These are phyloP conservation scores for Phoenix dactylifera DNA, from an alignment of 176 grass and related monocot species.

Conservation along the genomic window DNA sequence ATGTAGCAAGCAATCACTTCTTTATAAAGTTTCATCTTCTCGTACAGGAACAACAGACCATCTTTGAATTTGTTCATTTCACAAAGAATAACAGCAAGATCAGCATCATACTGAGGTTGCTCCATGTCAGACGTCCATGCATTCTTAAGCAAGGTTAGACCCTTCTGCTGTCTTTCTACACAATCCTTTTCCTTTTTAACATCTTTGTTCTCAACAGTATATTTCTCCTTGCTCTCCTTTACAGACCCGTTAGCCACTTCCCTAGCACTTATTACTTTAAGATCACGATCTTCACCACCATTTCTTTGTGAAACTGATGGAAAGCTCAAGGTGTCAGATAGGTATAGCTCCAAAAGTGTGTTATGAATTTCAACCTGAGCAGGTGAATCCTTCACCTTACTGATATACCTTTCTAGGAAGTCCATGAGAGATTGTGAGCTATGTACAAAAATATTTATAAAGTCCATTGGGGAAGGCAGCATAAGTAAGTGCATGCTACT, in stretches of 20 bases:
- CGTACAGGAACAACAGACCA: conserved; percentile 87
- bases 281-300: conserved; percentile 33
- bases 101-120: conserved; percentile 77
- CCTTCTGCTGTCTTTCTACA: conserved; percentile 66
- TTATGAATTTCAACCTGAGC: conserved; percentile 93
- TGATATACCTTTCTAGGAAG: conserved; percentile 89
- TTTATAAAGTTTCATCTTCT: conserved; percentile 92
- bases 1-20: conserved; percentile 96
- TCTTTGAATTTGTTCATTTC: conserved; percentile 85
- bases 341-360: conserved; percentile 92
- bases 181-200: conserved; percentile 32
- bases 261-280: conserved; percentile 45
- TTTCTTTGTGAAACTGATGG: conserved; percentile 73
- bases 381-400: conserved; percentile 61
- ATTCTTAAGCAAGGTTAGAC: conserved; percentile 71
- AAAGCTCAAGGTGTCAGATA: conserved; percentile 71
- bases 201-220: conserved; percentile 32
- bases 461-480: conserved; percentile 91
- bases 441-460: conserved; percentile 95
- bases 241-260: conserved; percentile 33
- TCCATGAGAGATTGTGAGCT: conserved; percentile 78
- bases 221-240: conserved; percentile 31
- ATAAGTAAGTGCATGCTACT: conserved; percentile 50
- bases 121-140: conserved; percentile 84
- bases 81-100: conserved; percentile 88